phyloP scores from a whole-genome alignment of 305 asterid genomes.

The Solanum hybrid region DNA sequence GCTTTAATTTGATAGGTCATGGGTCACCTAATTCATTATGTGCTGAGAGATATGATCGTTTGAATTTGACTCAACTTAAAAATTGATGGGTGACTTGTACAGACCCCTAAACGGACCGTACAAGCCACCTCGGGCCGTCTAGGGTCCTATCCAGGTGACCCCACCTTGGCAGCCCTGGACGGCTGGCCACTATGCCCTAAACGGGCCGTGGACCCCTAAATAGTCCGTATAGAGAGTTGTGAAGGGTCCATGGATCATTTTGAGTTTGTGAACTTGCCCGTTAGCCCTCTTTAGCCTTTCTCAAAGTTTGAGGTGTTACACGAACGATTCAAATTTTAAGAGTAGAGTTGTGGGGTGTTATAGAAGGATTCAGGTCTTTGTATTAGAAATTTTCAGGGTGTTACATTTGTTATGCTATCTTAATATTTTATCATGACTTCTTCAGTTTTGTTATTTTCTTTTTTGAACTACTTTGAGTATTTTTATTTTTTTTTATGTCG shows the following conservation, averaged over 20 bases:
- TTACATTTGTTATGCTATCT: not conserved
- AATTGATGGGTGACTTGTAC: not conserved
- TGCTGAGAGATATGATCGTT: not conserved
- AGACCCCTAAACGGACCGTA: not conserved
- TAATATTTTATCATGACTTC: no score
- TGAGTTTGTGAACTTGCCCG: not conserved
- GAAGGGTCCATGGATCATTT: not conserved
- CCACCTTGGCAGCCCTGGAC: not conserved
- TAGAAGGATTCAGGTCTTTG: not conserved
- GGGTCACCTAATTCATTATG: not conserved
- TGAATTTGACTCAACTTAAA: not conserved
- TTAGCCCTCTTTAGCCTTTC: not conserved
- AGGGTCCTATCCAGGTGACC: not conserved
- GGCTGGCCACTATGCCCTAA: not conserved
- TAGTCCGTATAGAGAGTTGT: not conserved
- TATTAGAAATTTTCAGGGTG: not conserved
- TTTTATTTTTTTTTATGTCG: no score
- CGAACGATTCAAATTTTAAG: not conserved
- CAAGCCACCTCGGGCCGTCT: not conserved
- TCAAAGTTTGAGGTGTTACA: not conserved
- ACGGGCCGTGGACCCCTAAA: not conserved
- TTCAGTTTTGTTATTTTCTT: not conserved
- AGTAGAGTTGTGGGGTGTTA: not conserved
- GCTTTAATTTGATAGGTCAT: not conserved
- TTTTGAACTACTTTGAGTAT: not conserved